phyloP scores from a whole-genome alignment of 225 moss, liverwort and hornwort species.

The Sphagnum tenellum region DNA sequence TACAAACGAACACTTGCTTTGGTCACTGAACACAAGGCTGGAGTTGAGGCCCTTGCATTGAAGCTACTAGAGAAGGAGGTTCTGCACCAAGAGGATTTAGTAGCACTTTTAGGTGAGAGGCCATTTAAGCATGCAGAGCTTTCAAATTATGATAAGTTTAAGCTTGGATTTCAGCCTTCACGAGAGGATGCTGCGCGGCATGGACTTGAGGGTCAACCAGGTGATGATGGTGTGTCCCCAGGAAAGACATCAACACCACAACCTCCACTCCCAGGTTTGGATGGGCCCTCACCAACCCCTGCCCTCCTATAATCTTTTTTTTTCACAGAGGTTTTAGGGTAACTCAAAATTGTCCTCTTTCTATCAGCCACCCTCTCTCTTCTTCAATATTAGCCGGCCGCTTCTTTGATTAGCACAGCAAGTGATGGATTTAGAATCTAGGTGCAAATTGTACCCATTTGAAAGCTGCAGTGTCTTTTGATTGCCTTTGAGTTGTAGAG shows the following conservation, averaged over 20 bases:
- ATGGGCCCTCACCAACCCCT: conserved; percentile 49
- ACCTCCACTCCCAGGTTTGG: conserved; percentile 49
- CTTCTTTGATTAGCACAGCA: too few relatives aligned
- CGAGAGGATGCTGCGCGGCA: conserved; percentile 38
- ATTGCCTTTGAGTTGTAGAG: too few relatives aligned
- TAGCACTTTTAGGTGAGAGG: conserved; percentile 71
- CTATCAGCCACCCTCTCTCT: too few relatives aligned
- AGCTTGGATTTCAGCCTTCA: conserved; percentile 67
- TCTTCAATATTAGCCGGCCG: too few relatives aligned
- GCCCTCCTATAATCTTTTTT: conserved; percentile 23
- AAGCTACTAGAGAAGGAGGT: conserved; percentile 94
- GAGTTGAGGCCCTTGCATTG: conserved; percentile 71
- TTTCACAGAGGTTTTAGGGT: too few relatives aligned
- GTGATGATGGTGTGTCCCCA: conserved; percentile 24
- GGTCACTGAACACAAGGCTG: conserved; percentile 55
- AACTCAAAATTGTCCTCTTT: too few relatives aligned
- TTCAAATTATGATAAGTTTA: conserved; percentile 88
- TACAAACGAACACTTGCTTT: conserved; percentile 78
- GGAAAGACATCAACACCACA: conserved; percentile 40
- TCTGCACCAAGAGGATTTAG: conserved; percentile 87
- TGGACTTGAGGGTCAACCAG: conserved; percentile 20
- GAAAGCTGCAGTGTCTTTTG: too few relatives aligned
- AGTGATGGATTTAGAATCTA: too few relatives aligned
- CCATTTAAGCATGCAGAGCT: conserved; percentile 89
- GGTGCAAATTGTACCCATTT: too few relatives aligned